These are phyloP conservation scores for Pestalotiopsis sp. DNA, from an alignment of 2,329 filamentous ascomycete species.

Conservation along the genomic window DNA sequence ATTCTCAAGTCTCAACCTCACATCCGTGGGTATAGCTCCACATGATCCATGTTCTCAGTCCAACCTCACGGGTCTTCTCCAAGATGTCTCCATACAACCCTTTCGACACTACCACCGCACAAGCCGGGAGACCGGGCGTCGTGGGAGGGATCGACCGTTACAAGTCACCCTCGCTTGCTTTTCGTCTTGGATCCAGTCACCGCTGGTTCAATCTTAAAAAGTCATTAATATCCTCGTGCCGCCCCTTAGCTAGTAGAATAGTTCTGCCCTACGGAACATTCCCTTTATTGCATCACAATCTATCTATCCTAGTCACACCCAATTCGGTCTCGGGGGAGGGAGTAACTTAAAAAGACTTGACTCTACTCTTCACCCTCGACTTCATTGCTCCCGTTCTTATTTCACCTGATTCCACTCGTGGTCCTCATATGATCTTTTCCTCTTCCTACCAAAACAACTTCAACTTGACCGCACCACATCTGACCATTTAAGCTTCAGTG, in stretches of 20 bases:
- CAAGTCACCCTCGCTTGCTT: slow-evolving; percentile 30
- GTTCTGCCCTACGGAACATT: slow-evolving; percentile 12
- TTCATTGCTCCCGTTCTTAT: background rate
- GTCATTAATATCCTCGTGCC: slow-evolving; percentile 34
- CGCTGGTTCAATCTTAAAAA: slow-evolving; percentile 36
- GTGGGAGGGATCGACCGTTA: slow-evolving; percentile 20
- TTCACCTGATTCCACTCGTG: background rate
- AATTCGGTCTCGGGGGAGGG: background rate
- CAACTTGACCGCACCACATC: background rate
- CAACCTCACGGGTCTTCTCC: slow-evolving; percentile 11
- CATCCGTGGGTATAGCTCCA: slow-evolving; percentile 11
- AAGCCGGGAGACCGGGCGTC: slow-evolving; percentile 13
- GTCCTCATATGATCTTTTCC: background rate
- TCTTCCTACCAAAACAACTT: background rate
- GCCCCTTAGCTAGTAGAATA: slow-evolving; percentile 23
- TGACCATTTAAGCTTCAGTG: slow-evolving; percentile 1
- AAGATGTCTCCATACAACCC: slow-evolving; percentile 9
- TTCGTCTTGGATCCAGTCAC: slow-evolving; percentile 34
- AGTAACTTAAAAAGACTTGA: slow-evolving; percentile 5
- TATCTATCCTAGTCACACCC: background rate
- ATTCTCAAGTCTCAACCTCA: slow-evolving; percentile 2
- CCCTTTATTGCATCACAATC: slow-evolving; percentile 8
- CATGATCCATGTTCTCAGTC: slow-evolving; percentile 9
- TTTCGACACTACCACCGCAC: slow-evolving; percentile 11
- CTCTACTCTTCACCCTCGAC: background rate